phyloP scores from a whole-genome alignment of 768 basidiomycete genomes.

The Rhodotorula taiwanensis region DNA sequence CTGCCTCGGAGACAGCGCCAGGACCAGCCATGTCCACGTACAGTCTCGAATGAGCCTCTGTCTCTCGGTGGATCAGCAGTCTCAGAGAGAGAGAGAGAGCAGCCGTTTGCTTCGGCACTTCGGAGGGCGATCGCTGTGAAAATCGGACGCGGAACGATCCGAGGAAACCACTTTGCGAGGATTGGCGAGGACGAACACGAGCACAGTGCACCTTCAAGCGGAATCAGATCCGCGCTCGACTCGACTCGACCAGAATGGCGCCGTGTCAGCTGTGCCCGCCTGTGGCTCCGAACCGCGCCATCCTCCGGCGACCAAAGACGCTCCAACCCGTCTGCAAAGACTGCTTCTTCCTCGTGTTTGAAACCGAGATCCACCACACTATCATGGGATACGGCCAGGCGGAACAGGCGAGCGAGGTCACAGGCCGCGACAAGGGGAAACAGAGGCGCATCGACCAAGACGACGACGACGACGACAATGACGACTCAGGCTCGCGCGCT shows the following conservation, averaged over 20 bases:
- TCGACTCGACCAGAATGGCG: conserved; percentile 54
- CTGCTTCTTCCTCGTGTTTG: conserved; percentile 95
- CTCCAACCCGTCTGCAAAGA: conserved; percentile 94
- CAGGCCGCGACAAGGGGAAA: neutral
- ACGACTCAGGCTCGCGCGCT: neutral
- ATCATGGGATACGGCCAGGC: conserved; percentile 56
- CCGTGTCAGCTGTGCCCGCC: conserved; percentile 66
- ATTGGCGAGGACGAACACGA: too few relatives aligned
- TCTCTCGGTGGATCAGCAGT: too few relatives aligned
- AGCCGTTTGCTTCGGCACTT: too few relatives aligned
- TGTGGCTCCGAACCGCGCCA: conserved; percentile 68
- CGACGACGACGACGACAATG: neutral
- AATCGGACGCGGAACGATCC: neutral
- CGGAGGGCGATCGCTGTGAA: too few relatives aligned
- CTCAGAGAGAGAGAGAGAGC: neutral
- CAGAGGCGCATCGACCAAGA: neutral
- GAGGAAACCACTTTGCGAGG: too few relatives aligned
- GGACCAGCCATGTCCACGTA: neutral
- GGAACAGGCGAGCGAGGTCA: neutral
- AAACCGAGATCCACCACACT: conserved; percentile 96
- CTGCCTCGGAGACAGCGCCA: too few relatives aligned
- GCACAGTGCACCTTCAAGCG: too few relatives aligned
- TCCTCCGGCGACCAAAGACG: conserved; percentile 90
- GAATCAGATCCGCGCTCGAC: too few relatives aligned
- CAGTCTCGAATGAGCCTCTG: too few relatives aligned